A percentile compares a stretch with the other conserved stretches of the same genome.
Conservation (phyloP, 495 filamentous ascomycete species). For the Amphirosellinia nigrospora region DNA sequence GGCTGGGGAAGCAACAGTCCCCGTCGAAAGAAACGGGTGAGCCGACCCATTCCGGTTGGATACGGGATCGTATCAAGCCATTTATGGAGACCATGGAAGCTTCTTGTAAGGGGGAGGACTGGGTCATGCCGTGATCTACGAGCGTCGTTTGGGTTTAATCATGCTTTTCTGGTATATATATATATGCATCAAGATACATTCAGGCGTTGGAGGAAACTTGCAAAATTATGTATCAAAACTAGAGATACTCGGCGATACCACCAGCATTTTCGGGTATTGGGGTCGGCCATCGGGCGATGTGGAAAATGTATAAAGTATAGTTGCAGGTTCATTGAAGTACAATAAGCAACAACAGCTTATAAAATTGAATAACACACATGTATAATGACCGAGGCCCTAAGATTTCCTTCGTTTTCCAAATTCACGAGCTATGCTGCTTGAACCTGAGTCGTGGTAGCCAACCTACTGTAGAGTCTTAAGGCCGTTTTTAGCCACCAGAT, state of each 20-base stretch:
- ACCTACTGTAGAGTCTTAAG: too few species aligned
- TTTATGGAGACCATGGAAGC: slow-evolving; percentile 11
- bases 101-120: slow-evolving; percentile 8
- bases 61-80: background rate
- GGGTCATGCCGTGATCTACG: slow-evolving; percentile 7
- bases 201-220: background rate
- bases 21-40: background rate
- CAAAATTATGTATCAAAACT: slow-evolving; percentile 3
- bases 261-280: background rate
- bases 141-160: background rate
- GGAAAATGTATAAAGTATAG: background rate
- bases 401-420: too few species aligned
- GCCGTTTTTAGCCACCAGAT: too few species aligned
- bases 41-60: slow-evolving; percentile 16
- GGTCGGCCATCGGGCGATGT: background rate
- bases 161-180: background rate
- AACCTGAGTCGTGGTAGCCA: too few species aligned
- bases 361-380: too few species aligned
- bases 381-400: too few species aligned
- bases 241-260: background rate
- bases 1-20: background rate
- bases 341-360: too few species aligned
- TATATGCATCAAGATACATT: background rate
- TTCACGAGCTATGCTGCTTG: too few species aligned
- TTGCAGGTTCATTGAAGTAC: too few species aligned